Base-by-base conservation (phyloP, 108 stramenopile genomes). In the Skeletonema menzelii region DNA sequence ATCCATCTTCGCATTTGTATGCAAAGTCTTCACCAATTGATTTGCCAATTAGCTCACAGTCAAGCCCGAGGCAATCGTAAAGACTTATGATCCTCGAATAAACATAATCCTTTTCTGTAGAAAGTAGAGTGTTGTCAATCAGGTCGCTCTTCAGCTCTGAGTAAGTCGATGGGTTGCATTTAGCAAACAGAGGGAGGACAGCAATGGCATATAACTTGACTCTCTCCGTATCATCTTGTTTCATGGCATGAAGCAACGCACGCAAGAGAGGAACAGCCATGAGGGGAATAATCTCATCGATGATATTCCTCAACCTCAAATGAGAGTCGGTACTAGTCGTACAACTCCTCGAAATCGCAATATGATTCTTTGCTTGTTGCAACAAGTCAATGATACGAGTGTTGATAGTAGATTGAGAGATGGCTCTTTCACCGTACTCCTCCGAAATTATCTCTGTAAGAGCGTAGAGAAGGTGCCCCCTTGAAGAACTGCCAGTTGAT, bases 381-480 rank as follows among this genome's bases (percentile, higher is more conserved):
- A 95, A 88, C 8, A 88, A 77, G 38, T 85, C 84, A 32, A 95
- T 69, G 24, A 95, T 83, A 53, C 89, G 85, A 4, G 70, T 63
- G 65, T 92, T 95, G 8, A 87, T 80, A 26, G 70, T 63, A 15
- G 91, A 79, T 65, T 92, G 88, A 20, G 90, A 87, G 58, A 37
- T 75, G 27, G 80, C 56, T 10, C 76, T 71, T 8, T 42, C 47
- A 27, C 85, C 79, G 64, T 86, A 95, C 24, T 78, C 67, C 8
- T 81, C 85, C 7, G 84, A 88, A 63, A 83, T 72, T 28, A 66
- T 60, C 69, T 95, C 91, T 35, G 94, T 85, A 32, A 92, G 74
- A 6, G 88, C 87, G 69, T 95, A 92, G 12, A 95, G 64, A 13
- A 90, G 77, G 49, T 92, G 90, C 10, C 91, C 94, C n/a, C 83